Percentiles rank a stretch among this genome's conserved stretches.
Conservation (phyloP, 805 yeast species). For the Saturnispora galanensis region DNA sequence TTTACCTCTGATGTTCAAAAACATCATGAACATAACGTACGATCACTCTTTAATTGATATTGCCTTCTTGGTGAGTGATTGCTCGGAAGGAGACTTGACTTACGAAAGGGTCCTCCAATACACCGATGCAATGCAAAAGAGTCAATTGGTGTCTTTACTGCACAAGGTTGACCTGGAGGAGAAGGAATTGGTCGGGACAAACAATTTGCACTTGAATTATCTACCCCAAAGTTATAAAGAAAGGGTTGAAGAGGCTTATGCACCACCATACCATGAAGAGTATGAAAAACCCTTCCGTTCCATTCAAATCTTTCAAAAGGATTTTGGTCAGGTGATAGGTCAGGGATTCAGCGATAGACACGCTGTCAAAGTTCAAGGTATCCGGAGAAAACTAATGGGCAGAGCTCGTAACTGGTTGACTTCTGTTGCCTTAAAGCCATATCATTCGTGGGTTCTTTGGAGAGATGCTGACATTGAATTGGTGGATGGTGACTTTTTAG, state of each 20-base stretch:
- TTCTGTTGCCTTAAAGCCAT: conserved; percentile 63
- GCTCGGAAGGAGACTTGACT: conserved; percentile 58
- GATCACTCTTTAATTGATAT: conserved; percentile 73
- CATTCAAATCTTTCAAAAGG: conserved; percentile 70
- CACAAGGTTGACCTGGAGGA: conserved; percentile 32
- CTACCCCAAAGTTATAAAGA: conserved; percentile 56
- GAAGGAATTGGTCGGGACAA: conserved; percentile 38
- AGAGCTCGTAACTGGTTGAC: conserved; percentile 81
- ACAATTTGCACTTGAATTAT: conserved; percentile 55
- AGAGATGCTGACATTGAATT: conserved; percentile 79
- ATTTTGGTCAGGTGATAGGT: conserved; percentile 77
- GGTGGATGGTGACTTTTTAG: conserved; percentile 68
- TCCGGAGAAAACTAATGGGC: conserved; percentile 76
- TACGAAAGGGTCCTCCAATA: conserved; percentile 56
- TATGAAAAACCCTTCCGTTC: conserved; percentile 66
- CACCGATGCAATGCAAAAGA: conserved; percentile 60
- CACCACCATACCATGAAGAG: conserved; percentile 54
- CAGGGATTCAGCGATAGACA: conserved; percentile 80
- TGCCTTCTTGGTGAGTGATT: conserved; percentile 74
- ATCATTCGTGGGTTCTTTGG: conserved; percentile 90
- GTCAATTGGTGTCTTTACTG: conserved; percentile 45
- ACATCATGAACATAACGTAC: conserved; percentile 78
- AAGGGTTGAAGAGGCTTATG: conserved; percentile 47
- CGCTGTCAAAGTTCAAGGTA: conserved; percentile 78
- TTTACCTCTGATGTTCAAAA: conserved; percentile 73